These are phyloP conservation scores for Leersia perrieri DNA, from an alignment of 176 grass and related monocot genomes.

Conservation along the genomic window DNA sequence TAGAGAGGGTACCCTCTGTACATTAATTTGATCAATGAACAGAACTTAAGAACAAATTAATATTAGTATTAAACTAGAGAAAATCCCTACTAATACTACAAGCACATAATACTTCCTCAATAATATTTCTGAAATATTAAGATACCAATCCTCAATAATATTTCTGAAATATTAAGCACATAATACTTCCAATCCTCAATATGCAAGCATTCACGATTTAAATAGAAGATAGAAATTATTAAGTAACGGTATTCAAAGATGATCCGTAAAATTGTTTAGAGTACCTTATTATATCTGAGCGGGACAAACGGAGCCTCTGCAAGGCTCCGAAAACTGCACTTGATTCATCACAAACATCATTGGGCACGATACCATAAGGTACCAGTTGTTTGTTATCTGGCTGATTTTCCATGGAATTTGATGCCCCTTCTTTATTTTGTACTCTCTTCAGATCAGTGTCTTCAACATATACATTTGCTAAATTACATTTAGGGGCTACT, in stretches of 20 bases:
- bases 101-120: not conserved
- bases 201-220: not conserved
- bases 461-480: conserved; percentile 22
- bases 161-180: no score
- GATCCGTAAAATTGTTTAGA: not conserved
- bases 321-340: conserved; percentile 44
- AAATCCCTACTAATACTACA: not conserved
- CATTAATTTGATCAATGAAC: not conserved
- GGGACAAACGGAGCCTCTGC: conserved; percentile 45
- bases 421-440: conserved; percentile 24
- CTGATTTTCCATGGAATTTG: conserved; percentile 28
- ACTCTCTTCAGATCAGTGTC: conserved; percentile 16
- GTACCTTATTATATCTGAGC: conserved; percentile 53
- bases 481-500: conserved; percentile 23
- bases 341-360: conserved; percentile 34
- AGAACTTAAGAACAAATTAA: not conserved
- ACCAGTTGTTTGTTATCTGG: conserved; percentile 47
- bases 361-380: conserved; percentile 29
- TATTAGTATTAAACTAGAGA: not conserved
- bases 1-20: conserved; percentile 1
- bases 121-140: not conserved
- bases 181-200: no score
- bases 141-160: no score
- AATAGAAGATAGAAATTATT: not conserved
- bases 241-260: conserved; percentile 7